A percentile compares a stretch with the other conserved stretches of the same genome.
Evolutionary conservation across 345 rosid species (phyloP).

Genomic region (Hirschfeldia incana): DNA sequence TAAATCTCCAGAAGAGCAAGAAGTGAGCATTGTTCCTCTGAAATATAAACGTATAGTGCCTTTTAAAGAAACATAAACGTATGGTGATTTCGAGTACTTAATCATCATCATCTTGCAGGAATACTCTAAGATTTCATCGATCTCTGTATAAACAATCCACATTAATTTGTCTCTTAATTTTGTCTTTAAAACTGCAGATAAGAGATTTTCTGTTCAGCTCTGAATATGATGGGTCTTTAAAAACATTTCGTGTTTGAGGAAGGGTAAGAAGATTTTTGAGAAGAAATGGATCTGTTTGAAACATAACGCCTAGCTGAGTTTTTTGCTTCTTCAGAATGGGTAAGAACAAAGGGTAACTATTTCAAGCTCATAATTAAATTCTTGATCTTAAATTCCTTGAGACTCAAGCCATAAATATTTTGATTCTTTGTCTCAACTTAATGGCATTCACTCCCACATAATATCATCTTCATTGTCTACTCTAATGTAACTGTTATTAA

Average conservation of each 20-base stretch:
- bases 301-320: too few relatives aligned
- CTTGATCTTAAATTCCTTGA: background rate
- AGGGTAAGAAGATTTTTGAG: too few relatives aligned
- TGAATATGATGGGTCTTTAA: background rate
- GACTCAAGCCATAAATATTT: background rate
- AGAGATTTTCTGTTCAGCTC: background rate
- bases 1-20: constrained; percentile 75
- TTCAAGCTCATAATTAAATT: background rate
- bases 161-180: background rate
- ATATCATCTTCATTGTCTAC: background rate
- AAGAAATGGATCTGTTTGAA: too few relatives aligned
- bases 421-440: background rate
- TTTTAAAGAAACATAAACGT: too few relatives aligned
- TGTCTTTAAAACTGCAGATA: background rate
- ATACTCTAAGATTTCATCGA: too few relatives aligned
- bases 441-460: background rate
- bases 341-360: background rate
- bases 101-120: too few relatives aligned
- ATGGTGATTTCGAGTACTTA: too few relatives aligned
- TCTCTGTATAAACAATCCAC: background rate
- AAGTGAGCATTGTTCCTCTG: constrained; percentile 42
- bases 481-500: background rate
- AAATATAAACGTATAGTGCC: too few relatives aligned
- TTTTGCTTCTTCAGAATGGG: background rate
- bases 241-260: too few relatives aligned